phyloP scores from a whole-genome alignment of 179 eudicot genomes.

The Beta lomatogona region DNA sequence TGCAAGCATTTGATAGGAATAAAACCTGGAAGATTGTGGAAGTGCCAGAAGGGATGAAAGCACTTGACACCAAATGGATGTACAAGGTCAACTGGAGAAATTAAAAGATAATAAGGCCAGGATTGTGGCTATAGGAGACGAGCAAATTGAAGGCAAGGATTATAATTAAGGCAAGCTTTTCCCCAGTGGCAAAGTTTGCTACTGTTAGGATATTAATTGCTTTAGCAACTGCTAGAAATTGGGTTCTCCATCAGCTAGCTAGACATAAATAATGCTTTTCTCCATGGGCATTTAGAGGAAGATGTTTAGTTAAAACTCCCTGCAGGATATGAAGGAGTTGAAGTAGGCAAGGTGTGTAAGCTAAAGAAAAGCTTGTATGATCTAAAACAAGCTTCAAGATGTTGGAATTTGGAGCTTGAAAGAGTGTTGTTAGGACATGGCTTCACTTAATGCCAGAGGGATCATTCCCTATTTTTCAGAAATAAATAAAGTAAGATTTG shows the following conservation, averaged over 20 bases:
- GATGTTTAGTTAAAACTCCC: neutral
- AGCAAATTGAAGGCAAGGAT: neutral
- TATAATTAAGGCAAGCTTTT: too few species aligned
- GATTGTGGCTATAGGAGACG: neutral
- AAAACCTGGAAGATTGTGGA: neutral
- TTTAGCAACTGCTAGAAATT: neutral
- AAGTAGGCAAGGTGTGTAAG: neutral
- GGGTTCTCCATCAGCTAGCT: neutral
- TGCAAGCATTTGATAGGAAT: neutral
- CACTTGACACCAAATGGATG: neutral
- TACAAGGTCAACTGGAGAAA: neutral
- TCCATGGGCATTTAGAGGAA: too few species aligned
- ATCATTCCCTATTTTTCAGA: neutral
- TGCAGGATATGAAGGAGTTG: neutral
- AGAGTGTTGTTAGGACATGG: neutral
- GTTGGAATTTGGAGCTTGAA: neutral
- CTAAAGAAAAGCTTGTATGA: neutral
- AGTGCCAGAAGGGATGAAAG: too few species aligned
- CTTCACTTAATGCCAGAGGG: neutral
- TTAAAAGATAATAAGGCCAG: neutral
- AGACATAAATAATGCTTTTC: too few species aligned
- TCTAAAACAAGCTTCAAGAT: neutral
- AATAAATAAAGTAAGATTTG: too few species aligned
- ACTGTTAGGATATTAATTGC: neutral
- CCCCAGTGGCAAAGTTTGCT: too few species aligned